phyloP scores from a whole-genome alignment of 148 eudicot genomes.

The Silene conica region DNA sequence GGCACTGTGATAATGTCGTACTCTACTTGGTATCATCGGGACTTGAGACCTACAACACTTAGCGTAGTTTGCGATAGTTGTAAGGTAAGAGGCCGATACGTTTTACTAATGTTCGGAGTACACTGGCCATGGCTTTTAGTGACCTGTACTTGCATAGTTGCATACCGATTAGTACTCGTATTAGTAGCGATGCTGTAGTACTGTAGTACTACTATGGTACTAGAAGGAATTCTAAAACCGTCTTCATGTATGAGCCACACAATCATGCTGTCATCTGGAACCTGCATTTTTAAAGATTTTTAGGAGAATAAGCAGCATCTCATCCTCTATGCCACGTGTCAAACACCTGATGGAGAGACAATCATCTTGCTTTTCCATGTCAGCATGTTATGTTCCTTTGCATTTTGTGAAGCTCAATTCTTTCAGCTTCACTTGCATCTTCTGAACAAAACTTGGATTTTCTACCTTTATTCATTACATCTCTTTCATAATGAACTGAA shows the following conservation, averaged over 20 bases:
- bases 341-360: constrained; percentile 28
- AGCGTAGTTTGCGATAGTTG: too few relatives aligned
- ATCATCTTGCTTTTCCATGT: constrained; percentile 46
- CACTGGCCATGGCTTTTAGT: not conserved
- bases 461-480: not conserved
- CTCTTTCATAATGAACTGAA: constrained; percentile 20
- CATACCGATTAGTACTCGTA: not conserved
- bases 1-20: too few relatives aligned
- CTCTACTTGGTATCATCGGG: not conserved
- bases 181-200: constrained; percentile 6
- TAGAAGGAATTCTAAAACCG: constrained; percentile 12
- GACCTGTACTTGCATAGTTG: not conserved
- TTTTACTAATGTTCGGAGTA: too few relatives aligned
- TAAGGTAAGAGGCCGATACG: too few relatives aligned
- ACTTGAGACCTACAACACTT: too few relatives aligned
- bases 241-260: constrained; percentile 23
- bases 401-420: constrained; percentile 20
- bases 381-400: constrained; percentile 30
- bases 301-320: constrained; percentile 32
- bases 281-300: not conserved
- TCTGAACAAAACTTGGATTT: not conserved
- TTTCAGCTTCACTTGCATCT: constrained; percentile 13
- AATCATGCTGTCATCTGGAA: constrained; percentile 11
- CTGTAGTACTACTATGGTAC: not conserved
- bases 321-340: constrained; percentile 53